Evolutionary conservation across 2,329 filamentous ascomycete species (phyloP), one percentile per base, ranked within the genome.

Genomic region (Aspergillus phoenicis): DNA sequence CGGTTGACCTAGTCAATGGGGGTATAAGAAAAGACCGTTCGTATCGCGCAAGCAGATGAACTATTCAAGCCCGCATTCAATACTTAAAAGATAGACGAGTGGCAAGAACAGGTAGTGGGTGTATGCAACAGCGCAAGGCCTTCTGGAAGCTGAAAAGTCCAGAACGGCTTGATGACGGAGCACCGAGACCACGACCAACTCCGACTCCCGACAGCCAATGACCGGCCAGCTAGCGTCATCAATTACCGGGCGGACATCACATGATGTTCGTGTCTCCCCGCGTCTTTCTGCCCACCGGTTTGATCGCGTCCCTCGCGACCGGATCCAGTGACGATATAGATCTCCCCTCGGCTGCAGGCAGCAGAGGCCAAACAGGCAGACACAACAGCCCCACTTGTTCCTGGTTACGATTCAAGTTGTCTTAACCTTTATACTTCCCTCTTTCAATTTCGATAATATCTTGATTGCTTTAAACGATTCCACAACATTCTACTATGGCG

Each of bases 181-280:
- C 54, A 28, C 20, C 47, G 15, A 51, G 33, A 28, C 33, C 33
- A 30, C 15, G 17, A 33, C 39, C 41, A 62, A 55, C 41, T 59
- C 61, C 60, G 58, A 55, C 39, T 22, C 41, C 51, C 24, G 22
- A 49, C 28, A 43, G 28, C 74, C 74, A 76, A 76, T 76, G 67
- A 74, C 7, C 47, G 20, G 3, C 6, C 15, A 8, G 26, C 38
- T 17, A 56, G 67, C 61, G 69, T 75, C 68, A 76, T 73, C 73
- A 71, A 60, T 52, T 51, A 22, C 57, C 58, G 61, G 62, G 62
- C 59, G 22, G 17, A 17, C 10, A 26, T 71, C 74, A 76, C 74
- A 64, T 76, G 75, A 73, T 63, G 57, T 68, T 71, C 73, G 72
- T 73, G 73, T 75, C 58, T 61, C 68, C 63, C 65, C 67, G 70